Conservation (phyloP, 805 yeast species). For the Sungouiozyma ichnusensis region DNA sequence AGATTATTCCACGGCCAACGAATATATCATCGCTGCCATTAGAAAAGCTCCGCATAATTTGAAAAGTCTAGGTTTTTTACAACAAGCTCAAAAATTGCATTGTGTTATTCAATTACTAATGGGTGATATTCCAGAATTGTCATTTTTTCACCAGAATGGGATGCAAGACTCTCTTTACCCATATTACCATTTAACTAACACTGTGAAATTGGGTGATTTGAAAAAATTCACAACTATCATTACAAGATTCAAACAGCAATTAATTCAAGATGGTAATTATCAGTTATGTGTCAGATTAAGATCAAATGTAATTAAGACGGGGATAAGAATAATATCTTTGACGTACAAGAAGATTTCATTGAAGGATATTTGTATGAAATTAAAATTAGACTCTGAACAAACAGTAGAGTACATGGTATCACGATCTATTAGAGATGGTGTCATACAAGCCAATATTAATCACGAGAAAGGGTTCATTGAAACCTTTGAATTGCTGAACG, state of each 20-base stretch:
- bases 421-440: constrained; percentile 94
- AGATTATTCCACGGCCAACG: constrained; percentile 84
- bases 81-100: constrained; percentile 78
- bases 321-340: constrained; percentile 84
- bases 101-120: constrained; percentile 83
- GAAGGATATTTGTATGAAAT: constrained; percentile 85
- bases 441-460: constrained; percentile 87
- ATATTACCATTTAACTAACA: constrained; percentile 77
- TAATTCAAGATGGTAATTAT: constrained; percentile 69
- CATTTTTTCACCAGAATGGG: constrained; percentile 58
- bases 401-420: constrained; percentile 95
- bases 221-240: constrained; percentile 66
- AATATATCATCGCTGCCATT: constrained; percentile 84
- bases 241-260: constrained; percentile 45
- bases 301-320: constrained; percentile 96
- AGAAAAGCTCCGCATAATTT: constrained; percentile 92
- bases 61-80: constrained; percentile 77
- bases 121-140: constrained; percentile 92
- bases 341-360: constrained; percentile 85
- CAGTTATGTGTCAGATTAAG: constrained; percentile 81
- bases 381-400: constrained; percentile 87
- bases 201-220: constrained; percentile 88
- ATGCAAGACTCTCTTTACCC: constrained; percentile 59
- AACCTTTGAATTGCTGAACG: constrained; percentile 74
- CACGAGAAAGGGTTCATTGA: constrained; percentile 89